Conservation (phyloP, 2,329 filamentous ascomycete species). For the Pseudogymnoascus sp. region DNA sequence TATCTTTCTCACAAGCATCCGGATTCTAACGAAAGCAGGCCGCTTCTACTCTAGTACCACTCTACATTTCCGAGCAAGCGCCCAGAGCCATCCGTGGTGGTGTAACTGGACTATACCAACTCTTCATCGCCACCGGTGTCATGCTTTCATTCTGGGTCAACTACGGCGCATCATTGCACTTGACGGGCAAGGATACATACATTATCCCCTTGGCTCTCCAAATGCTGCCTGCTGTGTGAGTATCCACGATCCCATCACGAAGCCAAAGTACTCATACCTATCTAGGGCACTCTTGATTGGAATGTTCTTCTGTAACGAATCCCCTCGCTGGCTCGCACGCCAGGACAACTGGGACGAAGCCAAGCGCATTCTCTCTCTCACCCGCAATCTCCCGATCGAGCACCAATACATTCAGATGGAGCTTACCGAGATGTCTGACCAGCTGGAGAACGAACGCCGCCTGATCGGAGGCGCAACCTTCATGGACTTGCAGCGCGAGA, state of each 20-base stretch:
- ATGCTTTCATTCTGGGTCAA: constrained; percentile 45
- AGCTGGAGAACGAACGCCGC: constrained; percentile 42
- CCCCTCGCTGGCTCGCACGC: constrained; percentile 60
- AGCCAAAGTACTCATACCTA: not conserved
- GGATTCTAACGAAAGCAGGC: constrained; percentile 38
- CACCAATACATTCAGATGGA: constrained; percentile 48
- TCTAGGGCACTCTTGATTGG: constrained; percentile 43
- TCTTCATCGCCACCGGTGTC: constrained; percentile 36
- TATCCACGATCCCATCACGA: not conserved
- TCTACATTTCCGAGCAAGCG: constrained; percentile 43
- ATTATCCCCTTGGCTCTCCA: constrained; percentile 59
- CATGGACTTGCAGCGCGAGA: constrained; percentile 50
- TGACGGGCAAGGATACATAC: constrained; percentile 42
- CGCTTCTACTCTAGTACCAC: constrained; percentile 33
- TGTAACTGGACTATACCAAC: constrained; percentile 42
- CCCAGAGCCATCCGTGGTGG: constrained; percentile 44
- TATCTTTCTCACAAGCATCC: constrained; percentile 44
- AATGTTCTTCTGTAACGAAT: constrained; percentile 54
- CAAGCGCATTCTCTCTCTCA: constrained; percentile 43
- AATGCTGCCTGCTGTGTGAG: constrained; percentile 49
- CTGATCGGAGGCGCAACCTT: constrained; percentile 41
- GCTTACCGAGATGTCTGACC: constrained; percentile 35
- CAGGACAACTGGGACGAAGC: constrained; percentile 61
- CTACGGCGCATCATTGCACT: constrained; percentile 43
- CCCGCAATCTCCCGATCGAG: constrained; percentile 42